Evolutionary conservation across 371 early-diverging fungal species (phyloP), one percentile per base, ranked within the genome.

Genomic region (Mucor ambiguus): DNA sequence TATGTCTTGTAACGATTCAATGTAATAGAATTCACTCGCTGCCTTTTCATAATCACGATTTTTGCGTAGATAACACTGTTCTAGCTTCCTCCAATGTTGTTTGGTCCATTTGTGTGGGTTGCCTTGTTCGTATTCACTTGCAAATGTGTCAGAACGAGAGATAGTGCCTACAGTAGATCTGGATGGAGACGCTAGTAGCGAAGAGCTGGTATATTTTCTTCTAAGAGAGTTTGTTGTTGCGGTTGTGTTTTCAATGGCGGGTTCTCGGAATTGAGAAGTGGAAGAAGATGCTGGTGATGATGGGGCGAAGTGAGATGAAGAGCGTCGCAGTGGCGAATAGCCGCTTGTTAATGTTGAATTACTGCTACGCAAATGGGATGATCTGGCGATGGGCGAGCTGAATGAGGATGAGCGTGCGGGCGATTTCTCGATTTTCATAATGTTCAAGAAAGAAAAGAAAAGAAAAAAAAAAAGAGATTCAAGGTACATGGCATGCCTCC

Each of bases 31-130:
- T 3, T 62, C 32, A 12, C 29, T 55, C 0, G 66, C 63, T 16
- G 73, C 69, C 28, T 48, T 59, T 46, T 63, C 57, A 33, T 48
- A 56, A 56, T 72, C 73, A 32, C 66, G 54, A 32, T 72, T 22
- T 14, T 56, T 60, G 8, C 37, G 29, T 2, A 69, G 16, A 60
- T 72, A 72, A 24, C 58, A 66, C 6, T 60, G 37, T n/a, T 72
- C 69, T 12, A 72, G 60, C n/a, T 60, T 59, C 32, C 54, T 63
- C 73, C 73, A 72, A 7, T 72, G 61, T 11, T 37, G 16, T 26
- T 49, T 63, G 14, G 69, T 66, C 73, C 73, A 72, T 48, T 38
- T 35, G 22, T 26, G 24, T 18, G 48, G 24, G 8, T 63, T 41
- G 29, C 41, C 44, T 44, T 26, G 41, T 22, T 63, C 63, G 11